phyloP scores from a whole-genome alignment of 768 basidiomycete genomes.

The Candolleomyces aberdarensis region DNA sequence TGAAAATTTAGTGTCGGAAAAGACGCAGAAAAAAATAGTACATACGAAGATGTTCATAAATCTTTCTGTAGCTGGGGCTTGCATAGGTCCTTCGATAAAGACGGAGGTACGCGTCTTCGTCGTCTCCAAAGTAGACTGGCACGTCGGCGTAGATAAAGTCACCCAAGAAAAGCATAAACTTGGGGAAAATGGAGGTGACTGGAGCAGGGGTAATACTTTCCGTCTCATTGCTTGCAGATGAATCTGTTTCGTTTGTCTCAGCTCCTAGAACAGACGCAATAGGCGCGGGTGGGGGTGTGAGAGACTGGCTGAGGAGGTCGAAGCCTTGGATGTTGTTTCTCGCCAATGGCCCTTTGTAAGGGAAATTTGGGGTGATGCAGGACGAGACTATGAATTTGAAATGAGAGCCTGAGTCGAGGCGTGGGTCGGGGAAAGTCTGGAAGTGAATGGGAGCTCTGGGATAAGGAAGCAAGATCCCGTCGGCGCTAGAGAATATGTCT shows the following conservation, averaged over 20 bases:
- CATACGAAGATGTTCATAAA: constrained; percentile 71
- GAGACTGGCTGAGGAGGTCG: constrained; percentile 57
- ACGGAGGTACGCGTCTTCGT: constrained; percentile 55
- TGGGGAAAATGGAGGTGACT: constrained; percentile 19
- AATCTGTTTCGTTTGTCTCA: constrained; percentile 8
- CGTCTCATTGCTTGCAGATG: constrained; percentile 5
- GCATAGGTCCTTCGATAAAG: constrained; percentile 67
- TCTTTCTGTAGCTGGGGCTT: constrained; percentile 58
- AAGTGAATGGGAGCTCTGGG: constrained; percentile 53
- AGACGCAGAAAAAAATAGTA: constrained; percentile 11
- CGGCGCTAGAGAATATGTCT: constrained; percentile 44
- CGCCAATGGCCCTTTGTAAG: constrained; percentile 55
- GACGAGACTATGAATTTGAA: constrained; percentile 71
- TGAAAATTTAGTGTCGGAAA: neutral
- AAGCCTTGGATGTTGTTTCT: constrained; percentile 58
- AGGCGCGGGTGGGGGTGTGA: constrained; percentile 31
- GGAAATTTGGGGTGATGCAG: constrained; percentile 71
- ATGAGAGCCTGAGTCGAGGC: constrained; percentile 46
- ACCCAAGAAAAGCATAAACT: constrained; percentile 66
- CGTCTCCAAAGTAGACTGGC: constrained; percentile 58
- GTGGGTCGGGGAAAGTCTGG: constrained; percentile 72
- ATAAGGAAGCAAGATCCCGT: constrained; percentile 47
- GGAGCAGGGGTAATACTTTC: neutral
- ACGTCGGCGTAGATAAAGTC: constrained; percentile 79
- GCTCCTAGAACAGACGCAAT: neutral